Evolutionary conservation across 2,329 filamentous ascomycete genomes (phyloP), one percentile per base, ranked within the genome.

Genomic region (Elsinoe necatrix): DNA sequence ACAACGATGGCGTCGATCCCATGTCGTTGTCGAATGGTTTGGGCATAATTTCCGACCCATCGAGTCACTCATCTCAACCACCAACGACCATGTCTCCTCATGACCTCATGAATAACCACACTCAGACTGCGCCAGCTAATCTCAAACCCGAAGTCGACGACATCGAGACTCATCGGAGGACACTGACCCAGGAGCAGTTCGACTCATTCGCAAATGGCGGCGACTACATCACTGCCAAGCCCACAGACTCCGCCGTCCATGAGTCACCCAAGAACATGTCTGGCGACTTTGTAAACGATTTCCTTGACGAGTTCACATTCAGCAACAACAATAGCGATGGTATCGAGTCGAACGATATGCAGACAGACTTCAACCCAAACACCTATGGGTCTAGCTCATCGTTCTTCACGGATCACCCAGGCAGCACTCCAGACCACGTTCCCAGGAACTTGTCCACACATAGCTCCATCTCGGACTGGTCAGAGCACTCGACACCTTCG

Each of bases 141-240:
- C 54, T 56, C 20, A 56, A 56, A 18, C 11, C 42, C 27, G 54
- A 56, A 34, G 42, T 35, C 2, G 39, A 47, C 18, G 54, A 56
- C n/a, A 56, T 56, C 52, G 68, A 69, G 25, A 59, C 66, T 48
- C 68, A 71, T 54, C 64, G 68, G 9, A 59, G 66, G 18, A 71
- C 68, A 6, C 57, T 71, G 16, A 71, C 68, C 1, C 68, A 71
- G 55, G 68, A 68, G 47, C 66, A 67, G 54, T 71, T 70, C 58
- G 64, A 71, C 55, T 68, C 66, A 3, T 66, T 68, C 35, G 59
- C 65, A n/a, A 66, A 67, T 25, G 62, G 60, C 7, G 55, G 3
- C 5, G 50, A 56, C 14, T 56, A 56, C 29, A 45, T 56, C 27
- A 41, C 54, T 29, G 54, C 41, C 23, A 45, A 47, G 25, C 18